Percentiles rank a stretch among this genome's conserved stretches.
These are phyloP conservation scores for Cucurbitaria berberidis DNA, from an alignment of 2,329 filamentous ascomycete species.

Conservation along the genomic window DNA sequence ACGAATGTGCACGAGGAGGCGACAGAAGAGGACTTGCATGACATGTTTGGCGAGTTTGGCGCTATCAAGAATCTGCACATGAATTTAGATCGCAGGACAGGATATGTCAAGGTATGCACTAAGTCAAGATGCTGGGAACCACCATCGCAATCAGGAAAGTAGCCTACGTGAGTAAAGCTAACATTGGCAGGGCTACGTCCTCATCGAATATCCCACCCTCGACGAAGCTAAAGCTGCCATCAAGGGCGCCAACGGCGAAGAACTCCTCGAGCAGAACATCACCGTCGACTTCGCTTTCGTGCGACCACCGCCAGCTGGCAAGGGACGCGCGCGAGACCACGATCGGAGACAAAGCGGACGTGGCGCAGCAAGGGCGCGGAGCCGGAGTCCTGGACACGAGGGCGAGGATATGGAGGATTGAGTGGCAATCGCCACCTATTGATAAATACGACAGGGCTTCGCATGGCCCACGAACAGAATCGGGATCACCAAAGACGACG, in stretches of 20 bases:
- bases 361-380: slow-evolving; percentile 47
- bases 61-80: slow-evolving; percentile 88
- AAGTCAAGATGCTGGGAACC: not conserved
- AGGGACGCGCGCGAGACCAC: slow-evolving; percentile 49
- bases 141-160: not conserved
- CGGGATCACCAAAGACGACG: not conserved
- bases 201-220: slow-evolving; percentile 83
- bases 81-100: slow-evolving; percentile 80
- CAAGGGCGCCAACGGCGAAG: slow-evolving; percentile 76
- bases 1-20: slow-evolving; percentile 90
- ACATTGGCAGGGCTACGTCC: slow-evolving; percentile 71
- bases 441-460: not conserved
- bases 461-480: not conserved
- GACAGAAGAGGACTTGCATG: slow-evolving; percentile 80
- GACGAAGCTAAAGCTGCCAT: slow-evolving; percentile 82
- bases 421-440: not conserved
- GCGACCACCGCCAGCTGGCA: slow-evolving; percentile 68
- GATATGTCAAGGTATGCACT: slow-evolving; percentile 78
- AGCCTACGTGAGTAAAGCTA: not conserved
- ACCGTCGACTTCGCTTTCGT: slow-evolving; percentile 86
- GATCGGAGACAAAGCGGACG: slow-evolving; percentile 41
- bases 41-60: slow-evolving; percentile 82
- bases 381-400: slow-evolving; percentile 52
- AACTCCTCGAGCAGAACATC: slow-evolving; percentile 81
- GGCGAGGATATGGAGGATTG: slow-evolving; percentile 44